These are phyloP conservation scores for Carex kokanica DNA, from an alignment of 176 grass and related monocot genomes.

Conservation along the genomic window DNA sequence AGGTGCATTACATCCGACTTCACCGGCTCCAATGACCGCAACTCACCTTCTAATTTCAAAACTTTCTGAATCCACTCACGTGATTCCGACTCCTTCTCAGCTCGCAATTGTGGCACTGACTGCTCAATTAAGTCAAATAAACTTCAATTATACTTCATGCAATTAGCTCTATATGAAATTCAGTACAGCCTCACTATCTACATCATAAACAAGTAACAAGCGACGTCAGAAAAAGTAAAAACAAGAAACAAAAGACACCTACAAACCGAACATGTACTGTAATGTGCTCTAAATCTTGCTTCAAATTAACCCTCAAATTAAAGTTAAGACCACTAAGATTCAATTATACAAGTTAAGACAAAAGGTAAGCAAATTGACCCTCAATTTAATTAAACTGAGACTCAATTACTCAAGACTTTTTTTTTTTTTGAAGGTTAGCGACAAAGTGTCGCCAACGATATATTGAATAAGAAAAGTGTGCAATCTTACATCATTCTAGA, in stretches of 20 bases:
- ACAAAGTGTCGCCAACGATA: too few relatives aligned
- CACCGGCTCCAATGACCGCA: conserved; percentile 32
- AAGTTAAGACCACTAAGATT: neutral
- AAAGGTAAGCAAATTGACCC: neutral
- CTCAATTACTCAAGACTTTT: neutral
- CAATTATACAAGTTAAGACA: neutral
- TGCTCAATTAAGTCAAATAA: conserved; percentile 10
- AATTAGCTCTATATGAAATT: neutral
- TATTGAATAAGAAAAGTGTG: too few relatives aligned
- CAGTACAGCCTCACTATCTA: neutral
- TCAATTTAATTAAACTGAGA: neutral
- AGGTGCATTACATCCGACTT: conserved; percentile 25
- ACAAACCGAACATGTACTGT: neutral
- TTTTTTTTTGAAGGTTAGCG: too few relatives aligned
- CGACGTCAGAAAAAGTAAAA: too few relatives aligned
- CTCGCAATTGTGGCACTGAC: conserved; percentile 28
- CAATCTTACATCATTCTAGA: too few relatives aligned
- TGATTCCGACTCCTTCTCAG: conserved; percentile 43
- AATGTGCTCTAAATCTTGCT: neutral
- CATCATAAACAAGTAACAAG: neutral
- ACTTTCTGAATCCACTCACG: conserved; percentile 43
- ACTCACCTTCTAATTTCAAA: conserved; percentile 40
- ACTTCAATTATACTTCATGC: neutral
- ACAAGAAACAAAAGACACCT: neutral
- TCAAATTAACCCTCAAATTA: conserved; percentile 1